Evolutionary conservation across 1,139 yeast genomes (phyloP), one percentile per base, ranked within the genome.

Genomic region (Blastobotrys serpentis): DNA sequence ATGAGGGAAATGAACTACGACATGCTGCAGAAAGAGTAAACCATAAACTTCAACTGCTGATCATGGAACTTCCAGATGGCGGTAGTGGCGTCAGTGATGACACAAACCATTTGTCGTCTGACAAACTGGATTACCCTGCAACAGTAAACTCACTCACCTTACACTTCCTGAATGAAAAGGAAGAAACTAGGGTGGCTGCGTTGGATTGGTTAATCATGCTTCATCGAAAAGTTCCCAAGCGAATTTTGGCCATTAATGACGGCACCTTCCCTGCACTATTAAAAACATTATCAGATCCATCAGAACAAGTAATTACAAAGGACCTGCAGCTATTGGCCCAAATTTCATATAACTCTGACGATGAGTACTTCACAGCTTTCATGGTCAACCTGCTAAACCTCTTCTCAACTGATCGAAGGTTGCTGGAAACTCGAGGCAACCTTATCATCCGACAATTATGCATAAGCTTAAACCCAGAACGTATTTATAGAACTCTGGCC

Each of bases 181-280:
- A 88, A 55, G 80, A 84, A 30, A 86, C 97, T 0, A 74, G 94
- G 55, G 77, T 89, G 16, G 89, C 95, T 0, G 86, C 95, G 16
- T 71, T 94, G 42, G 96, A 90, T 56, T 94, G 98, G 98, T 73
- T 94, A 32, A 82, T 84, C 21, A 81, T 88, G 75, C 73, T 94
- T 42, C 94, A 90, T 61, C 77, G 81, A 29, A 82, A 82, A 56
- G 84, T 84, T 39, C 87, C 94, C 0, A 69, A 76, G 22, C 59
- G 78, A 80, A 59, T 74, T 78, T 56, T 81, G 74, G 62, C 83
- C 69, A 64, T 66, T 47, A 76, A 78, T 52, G 86, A 80, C 49
- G 78, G 81, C 52, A 86, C 90, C 40, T 82, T 89, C 56, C 82
- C 87, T 2, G 87, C 89, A 0, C 72, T 92, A 42, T 72, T 94